phyloP scores from a whole-genome alignment of 768 basidiomycete genomes.

The Tulasnella sp. region DNA sequence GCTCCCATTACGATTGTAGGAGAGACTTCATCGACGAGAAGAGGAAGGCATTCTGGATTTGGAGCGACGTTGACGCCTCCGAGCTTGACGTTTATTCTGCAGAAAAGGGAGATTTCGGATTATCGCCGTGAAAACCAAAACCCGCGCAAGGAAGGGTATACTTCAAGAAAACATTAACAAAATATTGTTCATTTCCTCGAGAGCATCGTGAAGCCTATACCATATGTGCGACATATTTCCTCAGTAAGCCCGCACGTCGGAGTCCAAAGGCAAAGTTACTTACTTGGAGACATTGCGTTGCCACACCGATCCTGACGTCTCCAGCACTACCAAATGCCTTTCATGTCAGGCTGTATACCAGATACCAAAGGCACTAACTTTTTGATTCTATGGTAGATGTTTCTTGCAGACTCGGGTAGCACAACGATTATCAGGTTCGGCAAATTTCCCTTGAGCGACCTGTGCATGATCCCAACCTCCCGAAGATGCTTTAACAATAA shows the following conservation, averaged over 20 bases:
- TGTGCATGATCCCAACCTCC: constrained; percentile 37
- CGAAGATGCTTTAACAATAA: constrained; percentile 37
- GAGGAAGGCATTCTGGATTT: neutral
- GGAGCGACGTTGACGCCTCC: constrained; percentile 12
- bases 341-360: neutral
- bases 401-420: constrained; percentile 56
- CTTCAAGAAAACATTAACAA: constrained; percentile 3
- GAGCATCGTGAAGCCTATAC: neutral
- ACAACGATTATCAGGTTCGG: constrained; percentile 56
- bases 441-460: constrained; percentile 27
- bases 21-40: neutral
- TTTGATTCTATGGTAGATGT: constrained; percentile 67
- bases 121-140: neutral
- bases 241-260: neutral
- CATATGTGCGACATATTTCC: neutral
- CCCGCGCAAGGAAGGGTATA: neutral
- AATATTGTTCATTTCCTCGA: neutral
- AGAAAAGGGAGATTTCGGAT: neutral
- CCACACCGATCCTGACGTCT: constrained; percentile 7
- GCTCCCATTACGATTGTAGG: constrained; percentile 4
- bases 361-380: constrained; percentile 40
- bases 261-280: constrained; percentile 14
- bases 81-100: constrained; percentile 9
- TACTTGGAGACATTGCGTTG: constrained; percentile 7
- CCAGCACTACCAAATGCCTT: neutral